phyloP scores from a whole-genome alignment of 495 filamentous ascomycete genomes.

The Saxophila tyrrhenica region DNA sequence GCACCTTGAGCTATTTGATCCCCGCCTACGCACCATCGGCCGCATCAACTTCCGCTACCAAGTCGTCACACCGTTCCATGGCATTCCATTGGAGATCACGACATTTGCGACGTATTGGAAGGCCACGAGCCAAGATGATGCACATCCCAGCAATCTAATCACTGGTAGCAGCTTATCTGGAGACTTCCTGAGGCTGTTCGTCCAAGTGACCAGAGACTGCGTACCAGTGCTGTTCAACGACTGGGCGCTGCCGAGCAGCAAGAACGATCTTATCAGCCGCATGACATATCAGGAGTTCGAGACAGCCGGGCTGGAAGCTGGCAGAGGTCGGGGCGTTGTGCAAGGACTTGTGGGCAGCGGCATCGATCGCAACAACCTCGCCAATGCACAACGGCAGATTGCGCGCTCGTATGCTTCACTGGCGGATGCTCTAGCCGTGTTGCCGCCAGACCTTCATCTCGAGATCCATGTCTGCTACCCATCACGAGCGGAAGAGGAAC shows the following conservation, averaged over 20 bases:
- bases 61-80: conserved; percentile 91
- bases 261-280: conserved; percentile 62
- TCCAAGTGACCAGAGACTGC: conserved; percentile 80
- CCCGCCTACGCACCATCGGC: conserved; percentile 83
- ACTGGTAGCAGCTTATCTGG: conserved; percentile 92
- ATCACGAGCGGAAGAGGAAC: conserved; percentile 55
- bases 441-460: conserved; percentile 69
- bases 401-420: conserved; percentile 65
- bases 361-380: conserved; percentile 39
- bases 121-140: conserved; percentile 81
- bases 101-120: conserved; percentile 99
- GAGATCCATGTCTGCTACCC: conserved; percentile 84
- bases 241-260: conserved; percentile 40
- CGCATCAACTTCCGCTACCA: conserved; percentile 89
- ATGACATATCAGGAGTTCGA: conserved; percentile 65
- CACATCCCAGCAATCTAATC: conserved; percentile 70
- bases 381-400: conserved; percentile 54
- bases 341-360: conserved; percentile 35
- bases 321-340: conserved; percentile 32
- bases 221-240: conserved; percentile 75
- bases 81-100: conserved; percentile 88
- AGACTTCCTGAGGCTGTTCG: conserved; percentile 80
- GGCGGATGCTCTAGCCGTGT: conserved; percentile 55
- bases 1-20: conserved; percentile 83
- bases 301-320: conserved; percentile 6